These are phyloP conservation scores for Sporisorium graminicola DNA, from an alignment of 1,284 basidiomycete genomes.

Conservation along the genomic window DNA sequence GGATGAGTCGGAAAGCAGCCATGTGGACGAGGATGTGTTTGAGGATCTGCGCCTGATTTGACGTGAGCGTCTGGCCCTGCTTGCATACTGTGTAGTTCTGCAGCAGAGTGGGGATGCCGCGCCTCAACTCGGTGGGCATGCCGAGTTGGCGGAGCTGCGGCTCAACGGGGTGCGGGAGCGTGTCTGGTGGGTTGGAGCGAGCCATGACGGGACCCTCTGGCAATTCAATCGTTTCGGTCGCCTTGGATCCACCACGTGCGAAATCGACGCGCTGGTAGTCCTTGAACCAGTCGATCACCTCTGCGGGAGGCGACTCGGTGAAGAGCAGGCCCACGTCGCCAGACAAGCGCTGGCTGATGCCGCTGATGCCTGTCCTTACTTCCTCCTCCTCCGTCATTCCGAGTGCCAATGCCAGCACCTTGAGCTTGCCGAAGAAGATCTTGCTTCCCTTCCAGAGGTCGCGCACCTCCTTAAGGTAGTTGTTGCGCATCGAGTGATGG, in stretches of 20 bases:
- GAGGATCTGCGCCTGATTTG: conserved; percentile 73
- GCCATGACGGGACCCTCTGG: conserved; percentile 73
- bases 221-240: conserved; percentile 81
- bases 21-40: conserved; percentile 67
- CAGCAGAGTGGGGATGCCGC: conserved; percentile 87
- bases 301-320: conserved; percentile 86
- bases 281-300: conserved; percentile 94
- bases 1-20: conserved; percentile 66
- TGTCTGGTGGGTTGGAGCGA: conserved; percentile 71
- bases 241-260: conserved; percentile 86
- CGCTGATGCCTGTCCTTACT: conserved; percentile 82
- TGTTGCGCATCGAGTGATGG: conserved; percentile 93
- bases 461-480: conserved; percentile 92
- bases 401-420: conserved; percentile 96
- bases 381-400: conserved; percentile 89
- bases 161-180: conserved; percentile 96
- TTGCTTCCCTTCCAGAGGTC: conserved; percentile 85
- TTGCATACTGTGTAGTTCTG: conserved; percentile 83
- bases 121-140: conserved; percentile 84
- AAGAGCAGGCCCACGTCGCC: conserved; percentile 94
- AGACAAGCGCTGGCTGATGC: conserved; percentile 88
- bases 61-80: conserved; percentile 81
- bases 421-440: conserved; percentile 91
- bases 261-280: conserved; percentile 91
- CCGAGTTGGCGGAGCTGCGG: conserved; percentile 93